Base-by-base conservation (phyloP, 1,139 yeast species). In the Arxiozyma bovina region DNA sequence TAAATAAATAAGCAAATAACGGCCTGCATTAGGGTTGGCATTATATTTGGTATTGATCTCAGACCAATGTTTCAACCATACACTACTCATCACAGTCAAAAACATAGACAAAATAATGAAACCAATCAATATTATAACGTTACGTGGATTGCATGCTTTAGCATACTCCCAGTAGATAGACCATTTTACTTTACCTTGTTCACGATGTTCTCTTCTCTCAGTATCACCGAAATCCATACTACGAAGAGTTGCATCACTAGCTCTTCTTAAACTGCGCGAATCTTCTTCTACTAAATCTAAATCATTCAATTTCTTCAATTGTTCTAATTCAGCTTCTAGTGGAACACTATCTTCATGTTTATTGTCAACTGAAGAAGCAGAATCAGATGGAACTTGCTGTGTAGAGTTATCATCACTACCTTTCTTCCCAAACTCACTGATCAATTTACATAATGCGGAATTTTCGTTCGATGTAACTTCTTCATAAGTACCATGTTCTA, bases 41-140 rank as follows among this genome's bases (percentile, higher is more conserved):
- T 91, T 93, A 47, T 74, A 69, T 48, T 70, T 74, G 4, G 90
- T 78, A 67, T 93, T 93, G 42, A 86, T 81, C 68, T 93, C 99
- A 11, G 98, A 89, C 99, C 99, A 94, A 69, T 89, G 91, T 69
- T 93, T 93, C 65, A 93, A 80, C 99, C 99, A 93, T 53, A 93
- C 79, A 66, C 85, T 89, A 48, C 91, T 78, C 51, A 74, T 70
- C 48, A 83, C 87, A 55, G 82, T 79, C 49, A 87, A 69, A 22
- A 79, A 73, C 78, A 83, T 86, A 0, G 90, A 77, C 7, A 74
- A 51, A 22, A 85, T 65, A 48, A 82, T 76, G 58, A 78, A 75
- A 15, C 69, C 54, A 55, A 88, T 66, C 66, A 84, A 83, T 3
- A 83, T 61, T 0, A 74, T 43, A 20, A 91, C 96, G 60, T 82